Evolutionary conservation across 176 grass and related monocot species (phyloP).

Genomic region (Oryza australiensis): DNA sequence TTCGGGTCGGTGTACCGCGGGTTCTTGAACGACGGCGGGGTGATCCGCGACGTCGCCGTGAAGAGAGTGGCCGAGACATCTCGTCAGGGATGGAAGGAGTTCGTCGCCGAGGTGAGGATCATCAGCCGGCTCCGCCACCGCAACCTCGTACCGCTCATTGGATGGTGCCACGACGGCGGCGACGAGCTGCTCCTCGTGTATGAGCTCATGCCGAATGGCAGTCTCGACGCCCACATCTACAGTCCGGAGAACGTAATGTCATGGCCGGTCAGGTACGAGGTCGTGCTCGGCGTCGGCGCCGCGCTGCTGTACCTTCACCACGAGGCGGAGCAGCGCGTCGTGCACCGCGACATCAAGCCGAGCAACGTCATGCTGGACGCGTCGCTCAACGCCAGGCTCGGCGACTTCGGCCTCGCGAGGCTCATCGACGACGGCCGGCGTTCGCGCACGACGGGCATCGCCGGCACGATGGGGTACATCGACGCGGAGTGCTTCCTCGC

Average conservation of each 20-base stretch:
- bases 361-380: conserved; percentile 46
- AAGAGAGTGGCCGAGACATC: background rate
- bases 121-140: conserved; percentile 54
- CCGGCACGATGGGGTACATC: no score
- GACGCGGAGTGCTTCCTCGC: background rate
- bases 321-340: background rate
- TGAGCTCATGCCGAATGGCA: conserved; percentile 59
- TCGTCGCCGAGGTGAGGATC: conserved; percentile 51
- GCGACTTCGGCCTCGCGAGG: conserved; percentile 31
- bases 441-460: background rate
- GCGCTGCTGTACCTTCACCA: conserved; percentile 36
- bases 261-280: background rate
- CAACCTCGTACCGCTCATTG: conserved; percentile 53
- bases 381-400: conserved; percentile 3
- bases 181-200: conserved; percentile 39
- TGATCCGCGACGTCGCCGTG: no score
- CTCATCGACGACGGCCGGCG: conserved; percentile 6
- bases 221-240: conserved; percentile 28
- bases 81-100: conserved; percentile 59
- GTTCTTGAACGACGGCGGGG: no score
- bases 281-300: background rate
- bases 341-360: conserved; percentile 41
- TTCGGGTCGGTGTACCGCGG: no score
- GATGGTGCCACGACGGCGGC: conserved; percentile 43
- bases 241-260: background rate